Base-by-base conservation (phyloP, 192 early-diverging fungal genomes). In the Coemansia reversa region DNA sequence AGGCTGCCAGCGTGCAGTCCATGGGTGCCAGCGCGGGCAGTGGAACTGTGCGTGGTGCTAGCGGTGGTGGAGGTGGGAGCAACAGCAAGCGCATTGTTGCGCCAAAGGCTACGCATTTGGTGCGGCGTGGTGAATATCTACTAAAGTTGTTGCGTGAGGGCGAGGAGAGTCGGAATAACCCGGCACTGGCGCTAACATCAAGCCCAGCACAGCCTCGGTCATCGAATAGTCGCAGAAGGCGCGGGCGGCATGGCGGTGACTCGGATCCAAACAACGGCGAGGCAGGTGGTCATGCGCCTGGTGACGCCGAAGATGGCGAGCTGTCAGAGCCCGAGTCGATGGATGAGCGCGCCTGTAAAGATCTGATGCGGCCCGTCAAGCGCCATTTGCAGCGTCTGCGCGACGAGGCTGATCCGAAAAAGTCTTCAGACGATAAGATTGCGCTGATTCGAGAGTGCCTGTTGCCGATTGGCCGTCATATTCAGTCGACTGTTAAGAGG, bases 81-180 rank as follows among this genome's bases (percentile, higher is more conserved):
- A 73, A 67, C 23, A 69, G 65, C 20, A 82, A 83, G 62, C 69
- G 72, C 11, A 79, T 78, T 18, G 75, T 85, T 5, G 79, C 85
- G 28, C 97, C 97, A 30, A 92, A 94, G 75, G 81, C 91, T 2
- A 82, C 91, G 23, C 94, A 96, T 65, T 74, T 99, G 25, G 86
- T 86, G 29, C 87, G 96, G 6, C 85, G 98, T 11, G 92, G 89
- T n/a, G 92, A 98, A 63, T 93, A 92, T 50, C 69, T 98, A 65
- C 79, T 99, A 60, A 92, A 95, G 75, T 83, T 88, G 6, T 76
- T 97, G 25, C 85, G 88, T 4, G 92, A 94, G 42, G 74, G 83
- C 30, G 87, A 91, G 51, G 74, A 74, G 47, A 72, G 33, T 59
- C 72, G 61, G 65, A 70, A 57, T 62, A 72, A 57, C 29, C 70